Evolutionary conservation across 345 rosid species (phyloP).

Genomic region (Eutrema heterophyllum): DNA sequence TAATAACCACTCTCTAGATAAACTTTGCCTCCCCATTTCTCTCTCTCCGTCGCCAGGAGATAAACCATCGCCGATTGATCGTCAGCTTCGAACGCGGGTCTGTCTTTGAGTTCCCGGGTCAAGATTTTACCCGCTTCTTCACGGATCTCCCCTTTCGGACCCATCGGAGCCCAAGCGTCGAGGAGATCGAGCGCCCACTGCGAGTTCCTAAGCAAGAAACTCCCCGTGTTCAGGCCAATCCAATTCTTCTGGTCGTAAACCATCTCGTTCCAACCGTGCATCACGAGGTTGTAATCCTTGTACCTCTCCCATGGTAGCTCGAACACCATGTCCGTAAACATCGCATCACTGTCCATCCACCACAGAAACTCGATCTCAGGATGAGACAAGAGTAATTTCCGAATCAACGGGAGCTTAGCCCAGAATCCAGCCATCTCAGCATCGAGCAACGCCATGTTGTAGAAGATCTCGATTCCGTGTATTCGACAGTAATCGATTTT

Average conservation of each 20-base stretch:
- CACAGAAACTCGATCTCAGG: slow-evolving; percentile 68
- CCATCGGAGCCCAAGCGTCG: slow-evolving; percentile 74
- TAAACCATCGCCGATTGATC: slow-evolving; percentile 79
- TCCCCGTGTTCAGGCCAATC: slow-evolving; percentile 70
- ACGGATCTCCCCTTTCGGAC: slow-evolving; percentile 55
- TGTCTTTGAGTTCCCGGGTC: slow-evolving; percentile 52
- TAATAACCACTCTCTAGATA: slow-evolving; percentile 67
- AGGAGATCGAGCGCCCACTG: slow-evolving; percentile 73
- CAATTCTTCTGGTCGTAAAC: slow-evolving; percentile 63
- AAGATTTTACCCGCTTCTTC: slow-evolving; percentile 62
- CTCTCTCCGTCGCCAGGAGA: slow-evolving; percentile 52
- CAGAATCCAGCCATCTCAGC: slow-evolving; percentile 77
- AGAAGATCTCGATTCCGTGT: slow-evolving; percentile 72
- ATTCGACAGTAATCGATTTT: slow-evolving; percentile 71
- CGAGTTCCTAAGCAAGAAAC: slow-evolving; percentile 56
- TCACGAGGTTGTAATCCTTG: slow-evolving; percentile 48
- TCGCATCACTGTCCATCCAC: slow-evolving; percentile 86
- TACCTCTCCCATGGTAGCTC: slow-evolving; percentile 85
- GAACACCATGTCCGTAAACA: slow-evolving; percentile 77
- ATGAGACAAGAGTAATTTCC: slow-evolving; percentile 56
- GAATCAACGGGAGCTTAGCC: slow-evolving; percentile 67
- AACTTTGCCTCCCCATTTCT: slow-evolving; percentile 61
- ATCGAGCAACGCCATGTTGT: slow-evolving; percentile 64
- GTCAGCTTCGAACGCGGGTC: slow-evolving; percentile 67
- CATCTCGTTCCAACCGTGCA: slow-evolving; percentile 80